Base-by-base conservation (phyloP, 805 yeast genomes). In the Suhomyces kilbournensis region DNA sequence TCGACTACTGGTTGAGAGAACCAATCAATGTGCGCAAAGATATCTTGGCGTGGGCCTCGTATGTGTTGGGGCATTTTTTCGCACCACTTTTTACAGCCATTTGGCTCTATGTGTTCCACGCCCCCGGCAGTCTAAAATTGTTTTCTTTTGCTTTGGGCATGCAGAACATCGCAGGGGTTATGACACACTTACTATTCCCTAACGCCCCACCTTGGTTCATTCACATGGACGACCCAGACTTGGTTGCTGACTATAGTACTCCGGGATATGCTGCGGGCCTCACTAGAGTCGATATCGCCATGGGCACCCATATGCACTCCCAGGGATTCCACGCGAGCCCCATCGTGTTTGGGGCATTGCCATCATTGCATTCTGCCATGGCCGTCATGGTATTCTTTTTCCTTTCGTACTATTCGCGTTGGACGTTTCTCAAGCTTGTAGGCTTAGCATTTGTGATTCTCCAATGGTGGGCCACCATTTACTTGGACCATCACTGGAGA, bases 381-480 rank as follows among this genome's bases (percentile, higher is more conserved):
- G 87, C 88, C 0, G 77, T 81, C 64, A 57, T 66, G 55, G 75
- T 74, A 52, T 77, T 79, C 54, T 69, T 77, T 52, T 77, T 73
- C 53, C 63, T 77, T n/a, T 58, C 70, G 25, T 70, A 71, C 61
- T 74, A 76, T 60, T 59, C 77, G 3, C 63, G 68, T 22, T 72
- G 75, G 72, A 56, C 61, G 6, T 38, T 57, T 1, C 64, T 74
- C 26, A 74, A 72, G 55, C 15, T 71, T 4, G 56, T 75, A 1
- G 77, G 75, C 19, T 60, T 77, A 4, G 34, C 55, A 0, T 85
- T 79, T 64, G 80, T 85, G 7, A 53, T 72, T 2, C 61, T 82
- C 32, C 90, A 85, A 62, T 84, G 90, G 87, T 86, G 90, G 89
- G 82, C 88, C 22, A 83, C 89, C 2, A 82, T 85, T 69, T 86